Base-by-base conservation (phyloP, 441 rosid genomes). In the Melastoma candidum region DNA sequence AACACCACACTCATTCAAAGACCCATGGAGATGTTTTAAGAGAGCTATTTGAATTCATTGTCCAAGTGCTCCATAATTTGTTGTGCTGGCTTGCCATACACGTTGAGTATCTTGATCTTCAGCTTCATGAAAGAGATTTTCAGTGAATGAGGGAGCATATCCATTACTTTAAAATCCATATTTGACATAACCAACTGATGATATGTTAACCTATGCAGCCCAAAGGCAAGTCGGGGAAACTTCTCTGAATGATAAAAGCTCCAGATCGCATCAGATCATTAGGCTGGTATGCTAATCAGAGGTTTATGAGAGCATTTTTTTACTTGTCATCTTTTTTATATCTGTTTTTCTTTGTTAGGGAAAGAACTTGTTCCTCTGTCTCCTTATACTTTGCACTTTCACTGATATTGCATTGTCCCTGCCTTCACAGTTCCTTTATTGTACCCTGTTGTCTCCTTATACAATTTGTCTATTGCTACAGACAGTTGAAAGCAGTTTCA, bases 171-270 rank as follows among this genome's bases (percentile, higher is more conserved):
- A 32, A 1, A 29, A 29, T 29, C 3, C 7, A 6, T 6, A 29
- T 29, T 29, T 29, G 7, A 32, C 41, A 32, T 32, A 8, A 32
- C 41, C 41, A 32, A 32, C 8, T 32, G 41, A 29, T 52, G 7
- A 52, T 52, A 25, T 17, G 43, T 25, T 49, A 26, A 22, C 26
- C 48, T 62, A 52, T 61, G 66, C 90, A 90, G 96, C 88, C 49
- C 95, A 90, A 71, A 76, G 97, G 73, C 93, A 90, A 70, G 87
- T 90, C 22, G 96, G 97, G 51, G 95, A 90, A 77, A 90, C 96
- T 47, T 68, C 86, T 65, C 58, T 90, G 49, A 90, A 90, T 57
- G 96, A 90, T 63, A 80, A 83, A 69, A 90, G 96, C 73, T 90
- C 98, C 48, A 80, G 96, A 71, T 90, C 96, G 24, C 98, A 90